Evolutionary conservation across 495 filamentous ascomycete genomes (phyloP).

Genomic region (Daldinia childiae): DNA sequence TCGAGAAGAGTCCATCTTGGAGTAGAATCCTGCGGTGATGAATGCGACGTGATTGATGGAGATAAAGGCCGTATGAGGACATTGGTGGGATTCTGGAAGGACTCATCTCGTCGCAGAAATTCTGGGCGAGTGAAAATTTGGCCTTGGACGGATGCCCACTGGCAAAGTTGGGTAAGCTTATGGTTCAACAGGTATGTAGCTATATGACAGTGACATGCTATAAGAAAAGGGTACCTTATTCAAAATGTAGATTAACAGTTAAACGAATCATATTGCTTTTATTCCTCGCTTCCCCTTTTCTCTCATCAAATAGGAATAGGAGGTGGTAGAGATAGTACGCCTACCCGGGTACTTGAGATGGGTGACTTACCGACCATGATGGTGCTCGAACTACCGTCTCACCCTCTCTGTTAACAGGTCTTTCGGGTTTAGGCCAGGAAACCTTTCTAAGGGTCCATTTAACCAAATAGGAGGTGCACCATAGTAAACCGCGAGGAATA

Average conservation of each 20-base stretch:
- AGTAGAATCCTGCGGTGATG: background rate
- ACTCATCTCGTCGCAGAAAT: background rate
- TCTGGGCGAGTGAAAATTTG: constrained; percentile 3
- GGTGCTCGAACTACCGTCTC: constrained; percentile 22
- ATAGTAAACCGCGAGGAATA: constrained; percentile 27
- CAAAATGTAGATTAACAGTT: background rate
- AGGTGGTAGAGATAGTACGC: background rate
- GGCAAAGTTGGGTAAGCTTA: background rate
- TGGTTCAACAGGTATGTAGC: background rate
- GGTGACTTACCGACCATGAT: constrained; percentile 35
- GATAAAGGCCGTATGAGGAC: constrained; percentile 25
- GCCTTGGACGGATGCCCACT: constrained; percentile 35
- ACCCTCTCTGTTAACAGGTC: constrained; percentile 8
- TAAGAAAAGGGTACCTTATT: background rate
- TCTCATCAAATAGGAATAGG: background rate
- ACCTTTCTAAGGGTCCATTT: background rate
- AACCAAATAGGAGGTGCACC: constrained; percentile 5
- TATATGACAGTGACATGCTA: background rate
- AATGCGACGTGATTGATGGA: background rate
- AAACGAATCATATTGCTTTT: no score
- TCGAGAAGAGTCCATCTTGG: constrained; percentile 5
- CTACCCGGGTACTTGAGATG: background rate
- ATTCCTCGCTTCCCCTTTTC: background rate
- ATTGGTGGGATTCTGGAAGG: constrained; percentile 13
- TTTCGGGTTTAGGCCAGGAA: constrained; percentile 5